Evolutionary conservation across 306 rosid species (phyloP), one percentile per base, ranked within the genome.

Genomic region (Trichosanthes cucumerina): DNA sequence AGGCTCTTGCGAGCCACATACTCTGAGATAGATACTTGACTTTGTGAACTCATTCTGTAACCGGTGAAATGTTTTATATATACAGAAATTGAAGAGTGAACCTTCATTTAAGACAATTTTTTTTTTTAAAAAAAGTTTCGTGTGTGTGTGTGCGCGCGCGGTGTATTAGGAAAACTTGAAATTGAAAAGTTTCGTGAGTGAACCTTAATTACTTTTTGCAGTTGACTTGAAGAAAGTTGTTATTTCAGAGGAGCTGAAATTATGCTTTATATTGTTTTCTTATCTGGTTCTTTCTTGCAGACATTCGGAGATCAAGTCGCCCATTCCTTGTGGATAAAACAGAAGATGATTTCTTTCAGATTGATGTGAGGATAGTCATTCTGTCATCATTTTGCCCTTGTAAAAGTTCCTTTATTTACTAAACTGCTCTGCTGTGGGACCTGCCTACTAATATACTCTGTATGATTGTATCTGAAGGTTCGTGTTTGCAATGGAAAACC

Each of bases 401-500:
- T 41, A 39, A 10, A 41, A 38, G 13, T 39, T 23, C 0, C 26
- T 46, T 71, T 23, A 26, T 71, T 11, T n/a, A 9, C 31, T 38
- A 19, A 34, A 36, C 34, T 43, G 54, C 54, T 69, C 33, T 21
- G 4, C 10, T 12, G 4, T 44, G 38, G 12, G 23, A 46, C 4
- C 50, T 44, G 56, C 31, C 39, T 23, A 57, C 38, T 88, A 53
- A 82, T 75, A 14, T 50, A 41, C 53, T 28, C 75, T 82, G 72
- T 83, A 64, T 82, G 60, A 57, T 68, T 41, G 26, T 65, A 44
- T 60, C 59, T 82, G 78, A 82, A 95, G 98, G 92, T 92, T 77
- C 89, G 97, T 60, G 88, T 92, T 79, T 95, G 98, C 84, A 95
- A 90, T 68, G 98, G 98, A 83, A 95, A 95, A 81, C 98, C 97